Percentiles rank a stretch among this genome's conserved stretches.
Conservation (phyloP, 345 rosid genomes). For the Erodium maritimum region DNA sequence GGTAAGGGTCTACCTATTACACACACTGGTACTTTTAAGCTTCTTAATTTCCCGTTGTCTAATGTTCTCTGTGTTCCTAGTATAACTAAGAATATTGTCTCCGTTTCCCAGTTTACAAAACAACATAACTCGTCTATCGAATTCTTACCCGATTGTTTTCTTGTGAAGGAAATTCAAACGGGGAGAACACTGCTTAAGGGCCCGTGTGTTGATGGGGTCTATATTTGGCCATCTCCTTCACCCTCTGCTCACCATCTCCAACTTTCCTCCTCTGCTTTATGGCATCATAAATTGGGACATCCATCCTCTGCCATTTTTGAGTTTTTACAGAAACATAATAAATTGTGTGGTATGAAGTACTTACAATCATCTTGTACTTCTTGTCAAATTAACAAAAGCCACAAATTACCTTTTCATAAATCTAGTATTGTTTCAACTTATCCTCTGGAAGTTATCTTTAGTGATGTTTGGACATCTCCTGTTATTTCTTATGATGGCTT, state of each 20-base stretch:
- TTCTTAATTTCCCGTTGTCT: neutral
- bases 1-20: neutral
- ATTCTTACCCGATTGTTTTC: slow-evolving; percentile 7
- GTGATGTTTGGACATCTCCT: too few relatives aligned
- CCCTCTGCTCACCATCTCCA: neutral
- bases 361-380: neutral
- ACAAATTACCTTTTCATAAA: neutral
- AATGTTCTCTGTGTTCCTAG: neutral
- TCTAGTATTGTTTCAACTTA: neutral
- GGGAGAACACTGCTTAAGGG: neutral
- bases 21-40: slow-evolving; percentile 6
- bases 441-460: slow-evolving; percentile 1
- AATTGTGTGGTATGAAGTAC: neutral
- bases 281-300: slow-evolving; percentile 6
- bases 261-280: neutral
- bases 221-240: neutral
- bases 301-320: neutral
- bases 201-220: neutral
- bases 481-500: neutral
- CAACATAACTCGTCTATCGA: neutral
- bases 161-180: slow-evolving; percentile 4
- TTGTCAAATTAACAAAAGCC: slow-evolving; percentile 6
- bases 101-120: slow-evolving; percentile 3
- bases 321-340: neutral
- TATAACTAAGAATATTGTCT: slow-evolving; percentile 2